phyloP scores from a whole-genome alignment of 768 basidiomycete genomes.

The Agrocybe chaxingu region DNA sequence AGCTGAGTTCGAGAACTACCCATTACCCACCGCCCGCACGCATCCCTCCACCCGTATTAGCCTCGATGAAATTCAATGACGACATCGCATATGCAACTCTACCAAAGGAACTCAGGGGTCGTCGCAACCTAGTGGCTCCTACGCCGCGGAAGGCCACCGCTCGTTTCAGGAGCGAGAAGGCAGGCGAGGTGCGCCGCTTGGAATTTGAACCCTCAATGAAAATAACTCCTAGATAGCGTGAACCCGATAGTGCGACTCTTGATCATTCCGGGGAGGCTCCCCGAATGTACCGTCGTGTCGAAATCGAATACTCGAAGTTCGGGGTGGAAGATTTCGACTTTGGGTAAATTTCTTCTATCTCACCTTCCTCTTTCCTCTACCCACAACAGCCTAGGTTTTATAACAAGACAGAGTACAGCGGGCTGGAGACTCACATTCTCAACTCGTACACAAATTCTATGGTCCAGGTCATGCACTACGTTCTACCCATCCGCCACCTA shows the following conservation, averaged over 20 bases:
- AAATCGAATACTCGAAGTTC: constrained; percentile 98
- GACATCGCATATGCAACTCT: constrained; percentile 86
- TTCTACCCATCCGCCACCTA: constrained; percentile 67
- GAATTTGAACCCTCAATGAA: neutral
- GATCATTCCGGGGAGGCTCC: constrained; percentile 67
- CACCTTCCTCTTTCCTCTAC: neutral
- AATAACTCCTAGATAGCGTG: constrained; percentile 26
- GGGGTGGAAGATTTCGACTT: constrained; percentile 99
- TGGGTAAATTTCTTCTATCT: constrained; percentile 52
- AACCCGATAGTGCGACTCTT: constrained; percentile 49
- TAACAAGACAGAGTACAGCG: constrained; percentile 87
- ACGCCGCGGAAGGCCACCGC: constrained; percentile 52
- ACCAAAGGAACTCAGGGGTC: constrained; percentile 81
- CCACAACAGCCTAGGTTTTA: constrained; percentile 62
- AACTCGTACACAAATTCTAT: constrained; percentile 96
- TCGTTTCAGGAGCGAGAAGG: constrained; percentile 86
- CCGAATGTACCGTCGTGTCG: constrained; percentile 82
- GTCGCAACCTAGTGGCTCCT: constrained; percentile 70
- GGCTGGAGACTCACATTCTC: constrained; percentile 93
- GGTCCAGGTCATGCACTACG: constrained; percentile 89
- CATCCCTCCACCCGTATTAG: constrained; percentile 77
- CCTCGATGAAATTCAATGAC: constrained; percentile 82
- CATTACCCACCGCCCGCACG: constrained; percentile 68
- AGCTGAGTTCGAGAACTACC: constrained; percentile 34
- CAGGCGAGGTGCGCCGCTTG: constrained; percentile 33